These are phyloP conservation scores for Nymphaea colorata DNA, from an alignment of 164 flowering plant genomes.

Conservation along the genomic window DNA sequence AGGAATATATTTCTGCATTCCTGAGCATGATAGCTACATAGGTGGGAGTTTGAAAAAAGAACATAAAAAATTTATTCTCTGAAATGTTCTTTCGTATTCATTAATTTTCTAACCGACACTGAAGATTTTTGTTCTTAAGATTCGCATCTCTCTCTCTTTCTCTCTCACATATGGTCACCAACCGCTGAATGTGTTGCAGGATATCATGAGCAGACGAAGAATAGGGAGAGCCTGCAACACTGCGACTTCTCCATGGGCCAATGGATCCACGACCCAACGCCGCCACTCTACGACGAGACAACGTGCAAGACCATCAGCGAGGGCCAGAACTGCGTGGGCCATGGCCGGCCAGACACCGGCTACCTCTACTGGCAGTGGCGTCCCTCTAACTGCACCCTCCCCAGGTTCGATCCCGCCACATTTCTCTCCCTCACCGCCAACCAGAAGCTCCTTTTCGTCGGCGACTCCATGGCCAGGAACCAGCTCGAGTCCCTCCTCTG, in stretches of 20 bases:
- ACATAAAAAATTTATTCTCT: no score
- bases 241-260: constrained; percentile 61
- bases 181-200: neutral
- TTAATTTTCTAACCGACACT: no score
- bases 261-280: constrained; percentile 52
- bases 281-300: constrained; percentile 65
- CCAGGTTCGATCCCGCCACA: constrained; percentile 51
- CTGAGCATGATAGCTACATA: no score
- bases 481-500: constrained; percentile 88
- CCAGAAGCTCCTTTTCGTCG: constrained; percentile 60
- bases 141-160: neutral
- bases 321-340: constrained; percentile 74
- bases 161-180: neutral
- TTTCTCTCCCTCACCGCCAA: constrained; percentile 45
- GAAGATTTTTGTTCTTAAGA: no score
- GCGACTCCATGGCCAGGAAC: constrained; percentile 90
- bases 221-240: constrained; percentile 3
- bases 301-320: constrained; percentile 65
- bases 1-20: no score
- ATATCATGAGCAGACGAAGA: constrained; percentile 11
- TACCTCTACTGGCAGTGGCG: constrained; percentile 79
- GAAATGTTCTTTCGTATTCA: no score
- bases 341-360: constrained; percentile 67
- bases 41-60: no score
- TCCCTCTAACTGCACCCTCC: constrained; percentile 52